These are phyloP conservation scores for Musa acuminata DNA, from an alignment of 176 grass and related monocot genomes.

Conservation along the genomic window DNA sequence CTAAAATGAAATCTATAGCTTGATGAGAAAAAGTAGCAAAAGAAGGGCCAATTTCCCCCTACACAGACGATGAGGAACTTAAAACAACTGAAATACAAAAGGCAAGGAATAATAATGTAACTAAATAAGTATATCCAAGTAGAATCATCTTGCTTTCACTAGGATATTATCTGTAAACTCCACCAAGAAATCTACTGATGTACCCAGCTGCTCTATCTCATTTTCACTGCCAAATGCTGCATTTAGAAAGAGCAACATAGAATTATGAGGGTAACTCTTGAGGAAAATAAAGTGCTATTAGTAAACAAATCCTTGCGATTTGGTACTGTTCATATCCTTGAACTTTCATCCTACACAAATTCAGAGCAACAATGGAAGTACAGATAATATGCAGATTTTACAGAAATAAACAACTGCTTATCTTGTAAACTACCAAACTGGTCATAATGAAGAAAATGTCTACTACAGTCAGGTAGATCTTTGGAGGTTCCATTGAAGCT, in stretches of 20 bases:
- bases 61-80: not conserved
- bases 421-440: not conserved
- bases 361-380: not conserved
- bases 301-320: not conserved
- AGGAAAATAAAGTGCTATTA: not conserved
- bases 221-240: constrained; percentile 56
- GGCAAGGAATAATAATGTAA: not conserved
- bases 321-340: not conserved
- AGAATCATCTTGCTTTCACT: constrained; percentile 39
- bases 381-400: not conserved
- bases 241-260: constrained; percentile 4
- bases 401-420: not conserved
- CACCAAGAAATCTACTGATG: constrained; percentile 74
- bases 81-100: constrained; percentile 15
- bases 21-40: constrained; percentile 83
- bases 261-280: not conserved
- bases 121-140: constrained; percentile 5
- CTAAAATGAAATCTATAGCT: constrained; percentile 80
- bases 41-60: constrained; percentile 43
- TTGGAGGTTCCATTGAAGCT: not conserved
- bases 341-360: not conserved
- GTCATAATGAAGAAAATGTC: not conserved
- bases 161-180: constrained; percentile 52
- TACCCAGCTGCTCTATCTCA: constrained; percentile 64
- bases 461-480: not conserved